A percentile compares a stretch with the other conserved stretches of the same genome.
Evolutionary conservation across 164 flowering plant species (phyloP).

Genomic region (Vitis riparia): DNA sequence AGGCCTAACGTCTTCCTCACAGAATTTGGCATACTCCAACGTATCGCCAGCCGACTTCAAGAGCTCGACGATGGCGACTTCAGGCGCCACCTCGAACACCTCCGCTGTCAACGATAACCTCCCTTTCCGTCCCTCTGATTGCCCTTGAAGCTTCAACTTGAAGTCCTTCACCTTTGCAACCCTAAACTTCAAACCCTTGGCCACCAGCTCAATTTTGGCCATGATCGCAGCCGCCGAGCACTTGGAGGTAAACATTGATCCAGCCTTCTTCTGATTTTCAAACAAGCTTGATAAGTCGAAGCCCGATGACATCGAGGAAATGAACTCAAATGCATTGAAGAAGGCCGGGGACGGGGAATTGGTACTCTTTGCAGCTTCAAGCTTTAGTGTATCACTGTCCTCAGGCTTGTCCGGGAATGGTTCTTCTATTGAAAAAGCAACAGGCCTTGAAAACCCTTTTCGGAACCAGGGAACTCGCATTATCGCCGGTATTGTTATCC

Average conservation of each 20-base stretch:
- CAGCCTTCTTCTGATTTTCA: constrained; percentile 45
- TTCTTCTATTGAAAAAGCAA: constrained; percentile 20
- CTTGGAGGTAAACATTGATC: constrained; percentile 65
- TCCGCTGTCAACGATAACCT: constrained; percentile 65
- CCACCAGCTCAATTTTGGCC: constrained; percentile 53
- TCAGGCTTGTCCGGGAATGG: constrained; percentile 1
- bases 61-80: constrained; percentile 66
- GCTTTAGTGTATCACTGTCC: not conserved
- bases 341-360: constrained; percentile 40
- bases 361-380: not conserved
- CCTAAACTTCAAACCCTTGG: constrained; percentile 46
- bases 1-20: constrained; percentile 68
- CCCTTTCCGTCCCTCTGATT: constrained; percentile 69
- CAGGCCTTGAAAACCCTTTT: constrained; percentile 36
- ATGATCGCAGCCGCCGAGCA: constrained; percentile 53
- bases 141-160: constrained; percentile 56
- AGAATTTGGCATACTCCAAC: constrained; percentile 63
- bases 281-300: constrained; percentile 74
- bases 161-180: constrained; percentile 48
- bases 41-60: constrained; percentile 71
- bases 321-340: constrained; percentile 78
- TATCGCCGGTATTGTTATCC: constrained; percentile 52
- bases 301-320: constrained; percentile 84
- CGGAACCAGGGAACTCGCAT: constrained; percentile 59
- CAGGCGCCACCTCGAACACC: constrained; percentile 77